phyloP scores from a whole-genome alignment of 2,329 filamentous ascomycete species.

The Penicillium corylophilum region DNA sequence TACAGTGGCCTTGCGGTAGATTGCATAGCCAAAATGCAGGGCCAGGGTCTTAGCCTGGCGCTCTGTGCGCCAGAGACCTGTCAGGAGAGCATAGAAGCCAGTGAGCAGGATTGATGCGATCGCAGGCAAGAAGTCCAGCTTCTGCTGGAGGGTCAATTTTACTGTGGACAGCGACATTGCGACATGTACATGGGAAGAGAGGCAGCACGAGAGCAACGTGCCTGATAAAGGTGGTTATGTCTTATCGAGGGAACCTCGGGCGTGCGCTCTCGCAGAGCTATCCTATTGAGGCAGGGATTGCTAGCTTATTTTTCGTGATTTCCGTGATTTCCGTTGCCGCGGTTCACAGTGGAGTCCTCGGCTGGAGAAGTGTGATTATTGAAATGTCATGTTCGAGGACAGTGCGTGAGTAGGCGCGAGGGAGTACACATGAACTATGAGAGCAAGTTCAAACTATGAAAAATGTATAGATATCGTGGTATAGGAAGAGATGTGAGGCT shows the following conservation, averaged over 20 bases:
- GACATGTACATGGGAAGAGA: neutral
- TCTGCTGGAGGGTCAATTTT: constrained; percentile 29
- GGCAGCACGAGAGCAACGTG: neutral
- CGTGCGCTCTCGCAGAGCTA: constrained; percentile 17
- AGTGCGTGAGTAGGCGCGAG: too few relatives aligned
- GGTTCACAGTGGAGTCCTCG: neutral
- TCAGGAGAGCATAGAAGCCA: constrained; percentile 29
- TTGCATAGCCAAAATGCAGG: constrained; percentile 37
- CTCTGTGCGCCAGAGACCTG: constrained; percentile 28
- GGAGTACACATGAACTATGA: too few relatives aligned
- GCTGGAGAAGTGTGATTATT: neutral
- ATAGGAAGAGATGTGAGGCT: too few relatives aligned
- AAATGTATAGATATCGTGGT: too few relatives aligned
- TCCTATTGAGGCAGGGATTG: constrained; percentile 12
- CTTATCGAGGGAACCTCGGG: constrained; percentile 5
- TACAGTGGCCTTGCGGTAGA: constrained; percentile 32
- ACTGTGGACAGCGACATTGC: constrained; percentile 20
- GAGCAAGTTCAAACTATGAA: too few relatives aligned
- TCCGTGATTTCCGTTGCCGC: neutral
- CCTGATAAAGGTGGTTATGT: constrained; percentile 1
- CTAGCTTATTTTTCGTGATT: neutral
- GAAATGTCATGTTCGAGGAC: too few relatives aligned
- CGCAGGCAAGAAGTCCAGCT: constrained; percentile 36
- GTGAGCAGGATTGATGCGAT: constrained; percentile 27
- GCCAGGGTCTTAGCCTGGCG: constrained; percentile 31